These are phyloP conservation scores for Steccherinum ochraceum DNA, from an alignment of 768 basidiomycete genomes.

Conservation along the genomic window DNA sequence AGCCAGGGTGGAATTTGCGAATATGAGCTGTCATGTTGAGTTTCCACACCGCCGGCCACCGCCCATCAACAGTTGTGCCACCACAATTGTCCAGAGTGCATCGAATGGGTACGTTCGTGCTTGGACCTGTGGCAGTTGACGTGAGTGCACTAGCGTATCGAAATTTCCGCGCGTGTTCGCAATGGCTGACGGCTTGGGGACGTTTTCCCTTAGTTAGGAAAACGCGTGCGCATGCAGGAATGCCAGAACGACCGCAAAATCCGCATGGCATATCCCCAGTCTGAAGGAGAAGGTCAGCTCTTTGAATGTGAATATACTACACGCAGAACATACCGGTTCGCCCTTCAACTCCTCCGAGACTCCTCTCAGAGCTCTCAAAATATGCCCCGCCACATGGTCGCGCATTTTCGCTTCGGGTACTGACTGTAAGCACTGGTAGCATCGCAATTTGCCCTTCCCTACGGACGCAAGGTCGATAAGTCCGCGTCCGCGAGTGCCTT, in stretches of 20 bases:
- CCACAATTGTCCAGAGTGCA: constrained; percentile 16
- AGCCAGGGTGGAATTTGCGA: constrained; percentile 16
- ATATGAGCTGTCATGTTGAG: constrained; percentile 25
- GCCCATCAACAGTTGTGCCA: background rate
- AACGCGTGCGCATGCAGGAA: background rate
- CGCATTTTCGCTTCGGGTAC: constrained; percentile 1
- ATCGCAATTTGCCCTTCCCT: constrained; percentile 5
- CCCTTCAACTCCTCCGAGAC: constrained; percentile 6
- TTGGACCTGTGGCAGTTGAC: constrained; percentile 15
- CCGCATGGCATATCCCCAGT: constrained; percentile 21
- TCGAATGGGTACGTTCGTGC: constrained; percentile 23
- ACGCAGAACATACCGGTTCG: no score
- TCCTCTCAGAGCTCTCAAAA: constrained; percentile 5
- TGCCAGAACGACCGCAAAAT: constrained; percentile 17
- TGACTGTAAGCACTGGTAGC: constrained; percentile 6
- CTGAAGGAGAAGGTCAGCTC: no score
- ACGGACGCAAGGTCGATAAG: constrained; percentile 2
- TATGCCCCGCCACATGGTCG: constrained; percentile 7
- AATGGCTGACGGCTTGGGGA: constrained; percentile 12
- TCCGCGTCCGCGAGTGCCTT: no score
- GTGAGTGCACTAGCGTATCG: constrained; percentile 9
- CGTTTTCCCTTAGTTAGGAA: constrained; percentile 13
- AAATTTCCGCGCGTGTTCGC: constrained; percentile 11
- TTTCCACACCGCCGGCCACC: constrained; percentile 21
- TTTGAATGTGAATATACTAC: no score